phyloP scores from a whole-genome alignment of 495 filamentous ascomycete species.

The Mytilinidion resinicola region DNA sequence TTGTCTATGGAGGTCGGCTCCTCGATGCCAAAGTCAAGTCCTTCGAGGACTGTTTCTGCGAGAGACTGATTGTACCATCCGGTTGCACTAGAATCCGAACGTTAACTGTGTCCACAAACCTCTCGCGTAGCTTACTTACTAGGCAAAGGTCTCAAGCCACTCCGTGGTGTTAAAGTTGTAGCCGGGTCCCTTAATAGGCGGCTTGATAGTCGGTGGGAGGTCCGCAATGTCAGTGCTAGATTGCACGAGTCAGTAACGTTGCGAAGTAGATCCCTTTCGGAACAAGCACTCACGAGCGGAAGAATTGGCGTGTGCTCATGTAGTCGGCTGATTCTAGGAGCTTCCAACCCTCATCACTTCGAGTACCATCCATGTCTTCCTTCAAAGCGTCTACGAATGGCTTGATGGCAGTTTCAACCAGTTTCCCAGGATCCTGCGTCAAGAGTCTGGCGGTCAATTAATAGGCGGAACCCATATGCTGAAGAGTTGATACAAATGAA shows the following conservation, averaged over 20 bases:
- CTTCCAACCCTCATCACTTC: neutral
- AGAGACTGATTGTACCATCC: constrained; percentile 1
- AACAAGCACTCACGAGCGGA: neutral
- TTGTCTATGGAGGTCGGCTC: neutral
- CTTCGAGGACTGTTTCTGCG: neutral
- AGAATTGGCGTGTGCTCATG: constrained; percentile 7
- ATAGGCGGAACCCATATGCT: neutral
- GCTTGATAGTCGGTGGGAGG: too few species aligned
- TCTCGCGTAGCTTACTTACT: constrained; percentile 2
- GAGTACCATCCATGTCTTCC: neutral
- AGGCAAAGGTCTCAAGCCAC: constrained; percentile 18
- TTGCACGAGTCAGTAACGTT: too few species aligned
- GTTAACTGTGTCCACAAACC: neutral
- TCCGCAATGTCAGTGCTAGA: too few species aligned
- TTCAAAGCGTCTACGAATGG: neutral
- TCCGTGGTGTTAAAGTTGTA: constrained; percentile 20
- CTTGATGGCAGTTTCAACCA: neutral
- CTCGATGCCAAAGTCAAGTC: neutral
- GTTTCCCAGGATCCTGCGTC: neutral
- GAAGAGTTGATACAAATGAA: neutral
- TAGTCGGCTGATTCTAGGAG: neutral
- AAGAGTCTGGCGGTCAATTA: neutral
- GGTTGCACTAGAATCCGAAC: neutral
- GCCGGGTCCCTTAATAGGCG: neutral
- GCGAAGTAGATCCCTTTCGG: too few species aligned